Evolutionary conservation across 2,329 filamentous ascomycete species (phyloP).

Genomic region (Nothophaeocryptopus gaeumannii): DNA sequence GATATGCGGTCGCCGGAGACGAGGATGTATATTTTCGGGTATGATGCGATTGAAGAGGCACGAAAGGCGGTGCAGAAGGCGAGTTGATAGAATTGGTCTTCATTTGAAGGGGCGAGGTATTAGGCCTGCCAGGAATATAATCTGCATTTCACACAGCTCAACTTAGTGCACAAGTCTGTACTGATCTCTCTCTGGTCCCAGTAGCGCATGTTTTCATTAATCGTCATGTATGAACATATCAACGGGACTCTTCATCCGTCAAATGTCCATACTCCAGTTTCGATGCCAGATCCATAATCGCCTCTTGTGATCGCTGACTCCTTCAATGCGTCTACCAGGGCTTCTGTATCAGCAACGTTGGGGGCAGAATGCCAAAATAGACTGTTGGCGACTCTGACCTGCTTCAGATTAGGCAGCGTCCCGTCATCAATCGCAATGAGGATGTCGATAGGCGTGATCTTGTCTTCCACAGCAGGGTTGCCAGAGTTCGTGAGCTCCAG

Average conservation of each 20-base stretch:
- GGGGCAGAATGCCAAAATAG: constrained; percentile 39
- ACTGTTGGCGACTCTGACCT: constrained; percentile 38
- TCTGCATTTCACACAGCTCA: too few relatives aligned
- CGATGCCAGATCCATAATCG: constrained; percentile 5
- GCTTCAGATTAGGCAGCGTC: constrained; percentile 39
- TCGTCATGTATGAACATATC: too few relatives aligned
- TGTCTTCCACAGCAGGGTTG: constrained; percentile 35
- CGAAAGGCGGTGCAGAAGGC: neutral
- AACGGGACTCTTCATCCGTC: constrained; percentile 16
- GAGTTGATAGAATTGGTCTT: too few relatives aligned
- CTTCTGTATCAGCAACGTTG: constrained; percentile 37
- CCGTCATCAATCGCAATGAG: constrained; percentile 42
- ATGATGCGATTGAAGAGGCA: constrained; percentile 10
- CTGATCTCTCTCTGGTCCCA: too few relatives aligned
- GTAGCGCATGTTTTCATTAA: too few relatives aligned
- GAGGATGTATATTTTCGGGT: constrained; percentile 10
- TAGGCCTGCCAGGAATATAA: too few relatives aligned
- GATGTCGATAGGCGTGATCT: constrained; percentile 43
- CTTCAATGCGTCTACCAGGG: constrained; percentile 38
- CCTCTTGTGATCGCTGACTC: constrained; percentile 27
- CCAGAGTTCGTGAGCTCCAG: constrained; percentile 43
- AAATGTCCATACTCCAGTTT: constrained; percentile 28
- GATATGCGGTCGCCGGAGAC: constrained; percentile 9
- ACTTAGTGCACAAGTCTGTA: too few relatives aligned
- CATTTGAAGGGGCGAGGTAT: too few relatives aligned